These are phyloP conservation scores for Dovyalis caffra DNA, from an alignment of 345 rosid species.

Conservation along the genomic window DNA sequence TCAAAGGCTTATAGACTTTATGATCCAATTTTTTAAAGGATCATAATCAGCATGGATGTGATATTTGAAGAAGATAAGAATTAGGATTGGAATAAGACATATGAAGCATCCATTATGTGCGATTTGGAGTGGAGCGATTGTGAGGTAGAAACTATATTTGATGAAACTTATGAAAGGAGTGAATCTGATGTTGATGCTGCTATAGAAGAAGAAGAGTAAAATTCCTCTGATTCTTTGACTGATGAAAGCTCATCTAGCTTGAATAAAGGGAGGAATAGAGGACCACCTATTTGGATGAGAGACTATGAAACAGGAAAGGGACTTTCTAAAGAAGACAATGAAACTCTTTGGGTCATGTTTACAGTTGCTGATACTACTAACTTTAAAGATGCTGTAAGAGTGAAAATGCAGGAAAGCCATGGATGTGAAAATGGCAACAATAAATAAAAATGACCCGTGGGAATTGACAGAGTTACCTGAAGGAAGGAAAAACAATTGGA, in stretches of 20 bases:
- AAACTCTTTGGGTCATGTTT: neutral
- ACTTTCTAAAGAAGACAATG: neutral
- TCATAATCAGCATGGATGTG: too few relatives aligned
- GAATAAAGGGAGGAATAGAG: neutral
- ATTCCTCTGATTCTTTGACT: neutral
- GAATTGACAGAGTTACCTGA: slow-evolving; percentile 2
- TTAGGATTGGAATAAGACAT: too few relatives aligned
- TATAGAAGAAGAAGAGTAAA: too few relatives aligned
- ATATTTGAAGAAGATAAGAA: too few relatives aligned
- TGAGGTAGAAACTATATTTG: too few relatives aligned
- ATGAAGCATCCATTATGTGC: too few relatives aligned
- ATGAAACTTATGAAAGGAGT: too few relatives aligned
- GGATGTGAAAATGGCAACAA: slow-evolving; percentile 12
- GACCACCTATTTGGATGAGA: neutral
- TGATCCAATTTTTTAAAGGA: too few relatives aligned
- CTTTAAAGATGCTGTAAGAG: slow-evolving; percentile 4
- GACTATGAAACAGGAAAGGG: neutral
- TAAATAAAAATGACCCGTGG: slow-evolving; percentile 4
- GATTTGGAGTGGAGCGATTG: too few relatives aligned
- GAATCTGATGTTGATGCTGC: too few relatives aligned
- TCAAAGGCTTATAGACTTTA: too few relatives aligned
- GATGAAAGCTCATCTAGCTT: neutral
- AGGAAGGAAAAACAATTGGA: neutral
- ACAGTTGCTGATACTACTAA: neutral
- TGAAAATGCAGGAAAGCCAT: slow-evolving; percentile 9